Evolutionary conservation across 2,329 filamentous ascomycete genomes (phyloP).

Genomic region (Colletotrichum tanaceti): DNA sequence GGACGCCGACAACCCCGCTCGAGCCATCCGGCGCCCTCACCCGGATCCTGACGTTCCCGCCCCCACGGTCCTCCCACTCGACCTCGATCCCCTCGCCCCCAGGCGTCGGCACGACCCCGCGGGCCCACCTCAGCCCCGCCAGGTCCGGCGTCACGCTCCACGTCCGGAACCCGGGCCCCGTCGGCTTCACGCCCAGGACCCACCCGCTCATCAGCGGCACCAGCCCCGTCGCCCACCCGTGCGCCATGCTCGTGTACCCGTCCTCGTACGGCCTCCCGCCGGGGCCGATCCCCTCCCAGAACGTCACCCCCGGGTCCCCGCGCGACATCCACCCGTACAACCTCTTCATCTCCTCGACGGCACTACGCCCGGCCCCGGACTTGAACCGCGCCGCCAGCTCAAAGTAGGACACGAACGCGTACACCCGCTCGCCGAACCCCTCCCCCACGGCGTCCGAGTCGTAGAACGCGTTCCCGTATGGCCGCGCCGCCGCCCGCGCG

Average conservation of each 20-base stretch:
- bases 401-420: constrained; percentile 65
- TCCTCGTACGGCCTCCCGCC: constrained; percentile 57
- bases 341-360: constrained; percentile 58
- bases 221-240: constrained; percentile 64
- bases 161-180: constrained; percentile 55
- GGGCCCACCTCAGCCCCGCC: constrained; percentile 55
- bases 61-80: constrained; percentile 49
- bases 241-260: constrained; percentile 60
- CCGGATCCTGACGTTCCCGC: constrained; percentile 45
- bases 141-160: constrained; percentile 55
- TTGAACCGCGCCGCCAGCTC: constrained; percentile 62
- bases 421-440: constrained; percentile 59
- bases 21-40: constrained; percentile 49
- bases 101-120: constrained; percentile 57
- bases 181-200: constrained; percentile 60
- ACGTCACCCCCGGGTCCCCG: constrained; percentile 59
- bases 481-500: constrained; percentile 47
- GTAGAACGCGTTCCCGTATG: constrained; percentile 65
- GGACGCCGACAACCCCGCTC: constrained; percentile 46
- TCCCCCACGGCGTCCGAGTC: constrained; percentile 55
- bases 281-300: constrained; percentile 63
- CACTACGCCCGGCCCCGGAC: constrained; percentile 47
- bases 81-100: constrained; percentile 51
- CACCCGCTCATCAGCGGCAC: constrained; percentile 59
- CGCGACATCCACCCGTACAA: constrained; percentile 63